Conservation (phyloP, 805 yeast species). For the Maudiozyma serrabonitensis region DNA sequence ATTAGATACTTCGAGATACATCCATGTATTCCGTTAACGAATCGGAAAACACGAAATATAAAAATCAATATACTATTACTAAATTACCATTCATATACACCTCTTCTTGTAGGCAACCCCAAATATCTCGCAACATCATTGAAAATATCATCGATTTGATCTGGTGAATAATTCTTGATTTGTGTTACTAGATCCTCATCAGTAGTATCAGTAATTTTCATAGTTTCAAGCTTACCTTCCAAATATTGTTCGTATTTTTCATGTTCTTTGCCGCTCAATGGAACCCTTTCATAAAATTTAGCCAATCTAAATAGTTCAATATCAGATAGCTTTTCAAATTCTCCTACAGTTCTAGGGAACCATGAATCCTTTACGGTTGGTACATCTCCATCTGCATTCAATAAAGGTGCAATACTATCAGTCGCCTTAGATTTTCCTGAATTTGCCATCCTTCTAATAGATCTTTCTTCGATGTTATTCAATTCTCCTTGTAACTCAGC, state of each 20-base stretch:
- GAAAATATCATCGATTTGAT: conserved; percentile 44
- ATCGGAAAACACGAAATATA: not conserved
- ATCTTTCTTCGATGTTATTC: conserved; percentile 67
- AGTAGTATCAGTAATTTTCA: conserved; percentile 29
- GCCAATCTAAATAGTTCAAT: conserved; percentile 44
- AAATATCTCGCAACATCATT: conserved; percentile 59
- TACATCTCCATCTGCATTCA: conserved; percentile 70
- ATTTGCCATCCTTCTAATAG: conserved; percentile 61
- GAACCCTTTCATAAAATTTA: conserved; percentile 66
- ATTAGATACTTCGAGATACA: not conserved
- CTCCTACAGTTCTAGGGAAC: conserved; percentile 52
- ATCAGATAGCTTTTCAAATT: conserved; percentile 40
- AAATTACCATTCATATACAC: conserved; percentile 39
- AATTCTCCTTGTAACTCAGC: conserved; percentile 86
- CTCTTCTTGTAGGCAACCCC: conserved; percentile 52
- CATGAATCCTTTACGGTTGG: conserved; percentile 34
- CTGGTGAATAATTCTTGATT: conserved; percentile 31
- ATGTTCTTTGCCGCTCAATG: conserved; percentile 50
- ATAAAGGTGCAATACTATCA: conserved; percentile 52
- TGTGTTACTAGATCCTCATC: conserved; percentile 25
- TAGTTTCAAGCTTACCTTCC: conserved; percentile 39
- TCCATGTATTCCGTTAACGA: not conserved
- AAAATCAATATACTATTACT: not conserved
- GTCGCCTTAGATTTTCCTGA: conserved; percentile 36
- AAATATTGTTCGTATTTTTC: conserved; percentile 41